Base-by-base conservation (phyloP, 768 basidiomycete species). In the Rhizopogon vesiculosus region DNA sequence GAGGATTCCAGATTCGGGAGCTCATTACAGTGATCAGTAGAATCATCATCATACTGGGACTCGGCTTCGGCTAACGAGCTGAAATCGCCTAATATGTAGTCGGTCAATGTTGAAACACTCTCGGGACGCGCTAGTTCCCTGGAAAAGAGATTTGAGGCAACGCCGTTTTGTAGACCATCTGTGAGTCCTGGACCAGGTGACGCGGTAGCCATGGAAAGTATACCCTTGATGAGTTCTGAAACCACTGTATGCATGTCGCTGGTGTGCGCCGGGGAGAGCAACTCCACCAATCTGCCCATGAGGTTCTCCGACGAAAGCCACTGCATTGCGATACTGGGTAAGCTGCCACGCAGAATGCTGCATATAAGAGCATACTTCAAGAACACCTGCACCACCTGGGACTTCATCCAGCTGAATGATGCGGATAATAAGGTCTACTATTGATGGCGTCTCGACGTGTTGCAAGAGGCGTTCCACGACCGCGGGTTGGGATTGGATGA, bases 131-230 rank as follows among this genome's bases (percentile, higher is more conserved):
- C 94, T 40, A 99, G 77, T 68, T 99, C 91, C 33, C 97, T 80
- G 3, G 93, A 89, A 56, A 99, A 89, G 22, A 82, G 81, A 69
- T 97, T 98, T 19, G 89, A 90, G 2, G 88, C 85, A 15, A 84
- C 82, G 2, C 83, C 86, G 53, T 83, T 83, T 70, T 87, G 79
- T 45, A 87, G 72, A 46, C 83, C 82, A 64, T 87, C 82, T 43
- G 86, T 80, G 61, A 93, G 78, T 55, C 78, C 90, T 54, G 84
- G 84, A 4, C 82, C 86, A 3, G 91, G 89, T 0, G 93, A 89
- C 6, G 92, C 91, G 1, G 93, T 87, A 38, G 93, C 91, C 79
- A 97, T 88, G 39, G 92, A 89, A 59, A 99, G 94, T 59, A 98
- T 93, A 49, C 88, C 88, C 69, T 96, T 96, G 65, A 98, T 84